Percentiles rank a stretch among this genome's conserved stretches.
phyloP scores from a whole-genome alignment of 2,329 filamentous ascomycete genomes.

The Xylariaceae sp. region DNA sequence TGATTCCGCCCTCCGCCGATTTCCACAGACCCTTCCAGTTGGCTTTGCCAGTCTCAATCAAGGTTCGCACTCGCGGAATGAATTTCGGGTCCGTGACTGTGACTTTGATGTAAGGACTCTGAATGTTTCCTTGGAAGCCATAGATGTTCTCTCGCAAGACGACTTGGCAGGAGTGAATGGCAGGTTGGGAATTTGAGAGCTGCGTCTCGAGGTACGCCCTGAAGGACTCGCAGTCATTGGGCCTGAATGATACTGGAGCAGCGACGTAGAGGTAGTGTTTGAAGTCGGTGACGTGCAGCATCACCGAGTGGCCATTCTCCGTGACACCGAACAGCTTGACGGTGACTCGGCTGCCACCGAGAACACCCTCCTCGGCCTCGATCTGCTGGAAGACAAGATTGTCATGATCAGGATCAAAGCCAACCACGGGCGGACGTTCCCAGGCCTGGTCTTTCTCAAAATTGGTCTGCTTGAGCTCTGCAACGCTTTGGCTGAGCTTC shows the following conservation, averaged over 20 bases:
- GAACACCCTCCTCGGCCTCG: constrained; percentile 82
- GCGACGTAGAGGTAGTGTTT: constrained; percentile 93
- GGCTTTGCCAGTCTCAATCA: constrained; percentile 68
- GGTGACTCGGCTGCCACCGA: constrained; percentile 68
- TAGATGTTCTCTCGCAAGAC: constrained; percentile 86
- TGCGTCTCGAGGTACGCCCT: constrained; percentile 74
- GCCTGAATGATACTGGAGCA: constrained; percentile 75
- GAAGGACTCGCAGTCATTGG: constrained; percentile 71
- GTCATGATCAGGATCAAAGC: constrained; percentile 54
- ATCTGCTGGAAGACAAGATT: constrained; percentile 91
- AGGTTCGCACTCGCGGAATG: constrained; percentile 68
- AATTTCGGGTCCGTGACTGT: constrained; percentile 84
- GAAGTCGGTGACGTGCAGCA: constrained; percentile 93
- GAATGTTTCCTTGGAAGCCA: constrained; percentile 87
- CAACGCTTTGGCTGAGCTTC: constrained; percentile 92
- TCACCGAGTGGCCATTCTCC: constrained; percentile 74
- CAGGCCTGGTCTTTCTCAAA: constrained; percentile 91
- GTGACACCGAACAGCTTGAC: constrained; percentile 95
- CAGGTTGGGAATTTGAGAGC: constrained; percentile 65
- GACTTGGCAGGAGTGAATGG: constrained; percentile 76
- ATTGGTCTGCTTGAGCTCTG: constrained; percentile 77
- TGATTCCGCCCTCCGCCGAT: constrained; percentile 60
- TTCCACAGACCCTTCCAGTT: constrained; percentile 94
- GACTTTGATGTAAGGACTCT: constrained; percentile 89
- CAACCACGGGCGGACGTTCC: constrained; percentile 57